Percentiles rank a stretch among this genome's conserved stretches.
Conservation (phyloP, 2,329 filamentous ascomycete genomes). For the Ceratocystis cacaofunesta region DNA sequence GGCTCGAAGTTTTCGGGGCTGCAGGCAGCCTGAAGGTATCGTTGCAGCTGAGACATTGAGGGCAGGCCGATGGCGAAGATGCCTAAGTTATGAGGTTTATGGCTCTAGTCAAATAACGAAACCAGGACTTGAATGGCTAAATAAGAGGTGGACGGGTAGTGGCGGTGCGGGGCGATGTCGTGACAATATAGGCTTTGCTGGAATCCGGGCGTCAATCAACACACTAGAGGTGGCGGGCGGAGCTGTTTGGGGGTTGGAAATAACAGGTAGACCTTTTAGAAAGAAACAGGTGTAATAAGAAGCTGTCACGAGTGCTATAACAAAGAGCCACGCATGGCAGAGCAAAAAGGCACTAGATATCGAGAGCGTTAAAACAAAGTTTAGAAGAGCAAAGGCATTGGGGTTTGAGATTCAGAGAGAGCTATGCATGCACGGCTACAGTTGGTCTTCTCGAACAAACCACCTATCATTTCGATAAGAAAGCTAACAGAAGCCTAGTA, state of each 20-base stretch:
- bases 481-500: neutral
- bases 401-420: neutral
- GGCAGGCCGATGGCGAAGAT: neutral
- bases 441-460: conserved; percentile 7
- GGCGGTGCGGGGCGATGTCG: conserved; percentile 1
- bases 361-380: neutral
- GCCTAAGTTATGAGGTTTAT: neutral
- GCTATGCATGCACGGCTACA: neutral
- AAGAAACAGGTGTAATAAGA: neutral
- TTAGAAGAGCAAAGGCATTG: neutral
- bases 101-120: neutral
- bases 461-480: conserved; percentile 12
- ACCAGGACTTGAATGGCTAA: neutral
- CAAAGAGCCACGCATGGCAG: conserved; percentile 7
- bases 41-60: conserved; percentile 66
- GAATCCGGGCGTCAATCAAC: conserved; percentile 1
- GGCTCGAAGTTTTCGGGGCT: conserved; percentile 96
- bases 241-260: neutral
- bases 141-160: neutral
- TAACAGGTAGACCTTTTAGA: neutral
- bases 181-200: neutral
- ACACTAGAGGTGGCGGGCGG: neutral
- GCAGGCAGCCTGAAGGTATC: conserved; percentile 92
- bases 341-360: neutral
- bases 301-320: conserved; percentile 5